phyloP scores from a whole-genome alignment of 129 eudicot genomes.

The Escallonia rubra region DNA sequence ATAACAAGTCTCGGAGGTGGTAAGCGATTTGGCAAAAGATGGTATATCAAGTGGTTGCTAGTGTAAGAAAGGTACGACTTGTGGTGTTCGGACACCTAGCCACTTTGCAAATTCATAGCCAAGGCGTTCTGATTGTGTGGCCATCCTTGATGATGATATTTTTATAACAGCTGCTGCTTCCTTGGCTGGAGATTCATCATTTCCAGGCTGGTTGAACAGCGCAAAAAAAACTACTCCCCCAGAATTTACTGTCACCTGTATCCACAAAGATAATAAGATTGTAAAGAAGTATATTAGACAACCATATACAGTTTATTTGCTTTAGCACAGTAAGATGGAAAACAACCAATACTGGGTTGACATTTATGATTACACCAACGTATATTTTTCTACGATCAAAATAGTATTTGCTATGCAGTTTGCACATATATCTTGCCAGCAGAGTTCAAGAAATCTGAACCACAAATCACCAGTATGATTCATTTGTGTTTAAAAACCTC shows the following conservation, averaged over 20 bases:
- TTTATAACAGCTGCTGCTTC: slow-evolving; percentile 95
- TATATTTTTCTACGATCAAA: no score
- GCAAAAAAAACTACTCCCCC: slow-evolving; percentile 99
- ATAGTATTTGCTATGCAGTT: no score
- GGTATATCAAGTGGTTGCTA: slow-evolving; percentile 7
- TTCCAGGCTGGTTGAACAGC: slow-evolving; percentile 55
- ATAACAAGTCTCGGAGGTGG: not conserved
- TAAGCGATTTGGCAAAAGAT: slow-evolving; percentile 11
- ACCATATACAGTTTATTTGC: no score
- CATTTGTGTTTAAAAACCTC: no score
- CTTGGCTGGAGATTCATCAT: slow-evolving; percentile 58
- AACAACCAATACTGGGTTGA: not conserved
- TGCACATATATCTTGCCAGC: no score
- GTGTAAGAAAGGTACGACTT: slow-evolving; percentile 53
- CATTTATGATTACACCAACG: not conserved
- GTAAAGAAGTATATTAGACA: not conserved
- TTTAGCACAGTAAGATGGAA: not conserved
- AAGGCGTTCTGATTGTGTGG: slow-evolving; percentile 97
- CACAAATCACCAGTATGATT: no score
- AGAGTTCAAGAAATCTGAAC: no score
- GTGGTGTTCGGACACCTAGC: slow-evolving; percentile 96
- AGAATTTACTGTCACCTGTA: slow-evolving; percentile 95
- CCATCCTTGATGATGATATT: slow-evolving; percentile 93
- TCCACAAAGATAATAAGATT: not conserved
- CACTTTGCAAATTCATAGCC: slow-evolving; percentile 97